A percentile compares a stretch with the other conserved stretches of the same genome.
phyloP scores from a whole-genome alignment of 352 stramenopile species.

The Plasmopara viticola region DNA sequence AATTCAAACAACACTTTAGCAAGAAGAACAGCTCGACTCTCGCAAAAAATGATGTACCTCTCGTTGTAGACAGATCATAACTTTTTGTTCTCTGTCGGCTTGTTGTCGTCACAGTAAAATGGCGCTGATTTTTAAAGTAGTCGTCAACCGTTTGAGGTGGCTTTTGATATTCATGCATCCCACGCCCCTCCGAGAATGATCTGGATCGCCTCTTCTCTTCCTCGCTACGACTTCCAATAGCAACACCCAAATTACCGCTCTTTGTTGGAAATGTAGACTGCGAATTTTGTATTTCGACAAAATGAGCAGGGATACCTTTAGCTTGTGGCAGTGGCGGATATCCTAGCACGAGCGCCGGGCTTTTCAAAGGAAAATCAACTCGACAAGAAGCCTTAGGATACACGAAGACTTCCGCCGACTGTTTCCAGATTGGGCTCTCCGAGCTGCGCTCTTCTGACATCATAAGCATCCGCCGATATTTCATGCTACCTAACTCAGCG shows the following conservation, averaged over 20 bases:
- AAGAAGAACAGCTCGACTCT: not conserved
- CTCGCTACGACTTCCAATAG: conserved; percentile 1
- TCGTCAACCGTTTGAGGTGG: conserved; percentile 41
- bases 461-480: conserved; percentile 44
- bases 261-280: conserved; percentile 27
- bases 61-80: conserved; percentile 14
- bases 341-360: conserved; percentile 33
- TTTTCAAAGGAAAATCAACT: conserved; percentile 18
- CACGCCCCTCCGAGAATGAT: conserved; percentile 1
- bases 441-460: conserved; percentile 6
- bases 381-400: conserved; percentile 23
- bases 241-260: conserved; percentile 6
- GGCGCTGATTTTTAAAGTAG: conserved; percentile 49
- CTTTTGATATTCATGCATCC: not conserved
- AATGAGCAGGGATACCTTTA: conserved; percentile 22
- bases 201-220: not conserved
- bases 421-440: conserved; percentile 17
- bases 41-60: conserved; percentile 13
- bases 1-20: conserved; percentile 2
- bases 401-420: conserved; percentile 12
- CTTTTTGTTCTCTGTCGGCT: conserved; percentile 11
- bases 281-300: conserved; percentile 43
- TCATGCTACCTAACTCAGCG: conserved; percentile 68
- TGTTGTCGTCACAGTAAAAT: conserved; percentile 23
- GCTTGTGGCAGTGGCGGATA: conserved; percentile 31